These are phyloP conservation scores for Myxozyma lipomycoides DNA, from an alignment of 805 yeast genomes.

Conservation along the genomic window DNA sequence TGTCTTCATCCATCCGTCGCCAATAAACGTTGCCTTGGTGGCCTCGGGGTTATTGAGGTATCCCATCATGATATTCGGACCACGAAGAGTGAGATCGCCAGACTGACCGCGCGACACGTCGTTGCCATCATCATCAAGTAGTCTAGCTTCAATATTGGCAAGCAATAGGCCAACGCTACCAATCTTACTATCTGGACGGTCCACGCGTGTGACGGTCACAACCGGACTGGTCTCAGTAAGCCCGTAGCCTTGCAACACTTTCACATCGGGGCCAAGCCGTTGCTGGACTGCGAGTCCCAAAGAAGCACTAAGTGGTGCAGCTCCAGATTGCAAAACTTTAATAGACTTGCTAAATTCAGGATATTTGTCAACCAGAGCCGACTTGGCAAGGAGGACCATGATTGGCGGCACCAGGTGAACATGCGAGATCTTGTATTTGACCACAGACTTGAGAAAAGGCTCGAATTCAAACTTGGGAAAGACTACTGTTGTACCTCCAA, in stretches of 20 bases:
- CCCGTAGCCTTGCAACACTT: constrained; percentile 51
- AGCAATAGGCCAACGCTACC: constrained; percentile 47
- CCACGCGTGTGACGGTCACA: constrained; percentile 41
- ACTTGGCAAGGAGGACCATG: constrained; percentile 46
- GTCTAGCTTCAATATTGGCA: constrained; percentile 49
- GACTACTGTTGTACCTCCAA: constrained; percentile 18
- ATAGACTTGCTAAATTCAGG: constrained; percentile 27
- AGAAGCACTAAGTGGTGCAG: constrained; percentile 43
- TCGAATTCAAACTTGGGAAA: constrained; percentile 37
- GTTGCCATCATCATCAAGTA: constrained; percentile 41
- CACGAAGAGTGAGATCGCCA: constrained; percentile 57
- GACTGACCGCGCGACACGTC: constrained; percentile 49
- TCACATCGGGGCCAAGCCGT: constrained; percentile 6
- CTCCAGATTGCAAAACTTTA: constrained; percentile 38
- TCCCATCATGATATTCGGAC: constrained; percentile 52
- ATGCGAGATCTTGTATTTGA: constrained; percentile 38
- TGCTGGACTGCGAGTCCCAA: constrained; percentile 12
- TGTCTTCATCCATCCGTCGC: constrained; percentile 55
- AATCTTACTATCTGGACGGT: constrained; percentile 26
- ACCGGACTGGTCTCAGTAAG: constrained; percentile 49
- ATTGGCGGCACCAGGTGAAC: constrained; percentile 44
- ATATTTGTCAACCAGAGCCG: constrained; percentile 43
- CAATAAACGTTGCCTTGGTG: constrained; percentile 44
- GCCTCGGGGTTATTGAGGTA: constrained; percentile 51
- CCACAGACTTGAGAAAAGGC: constrained; percentile 32